Evolutionary conservation across 345 rosid species (phyloP).

Genomic region (Brassica napus): Da-Ae NC_063440.1:11021501-11022000

Average conservation of each 20-base stretch:
- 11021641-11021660: background rate
- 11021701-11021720: conserved; percentile 86
- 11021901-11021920: conserved; percentile 66
- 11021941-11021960: conserved; percentile 78
- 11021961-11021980: conserved; percentile 74
- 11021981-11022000: conserved; percentile 82
- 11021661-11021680: conserved; percentile 4
- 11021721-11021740: conserved; percentile 64
- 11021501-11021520: conserved; percentile 77
- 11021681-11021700: conserved; percentile 43
- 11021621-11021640: background rate
- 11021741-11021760: conserved; percentile 83
- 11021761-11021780: conserved; percentile 94
- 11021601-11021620: conserved; percentile 1
- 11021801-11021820: background rate
- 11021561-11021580: conserved; percentile 13
- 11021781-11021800: conserved; percentile 61
- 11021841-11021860: background rate
- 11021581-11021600: background rate
- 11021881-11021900: conserved; percentile 65
- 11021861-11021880: conserved; percentile 60
- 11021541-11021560: conserved; percentile 52
- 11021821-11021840: background rate
- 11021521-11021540: conserved; percentile 69
- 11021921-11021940: conserved; percentile 73